Conservation (phyloP, 306 rosid species). For the Dicorynia guianensis region DNA sequence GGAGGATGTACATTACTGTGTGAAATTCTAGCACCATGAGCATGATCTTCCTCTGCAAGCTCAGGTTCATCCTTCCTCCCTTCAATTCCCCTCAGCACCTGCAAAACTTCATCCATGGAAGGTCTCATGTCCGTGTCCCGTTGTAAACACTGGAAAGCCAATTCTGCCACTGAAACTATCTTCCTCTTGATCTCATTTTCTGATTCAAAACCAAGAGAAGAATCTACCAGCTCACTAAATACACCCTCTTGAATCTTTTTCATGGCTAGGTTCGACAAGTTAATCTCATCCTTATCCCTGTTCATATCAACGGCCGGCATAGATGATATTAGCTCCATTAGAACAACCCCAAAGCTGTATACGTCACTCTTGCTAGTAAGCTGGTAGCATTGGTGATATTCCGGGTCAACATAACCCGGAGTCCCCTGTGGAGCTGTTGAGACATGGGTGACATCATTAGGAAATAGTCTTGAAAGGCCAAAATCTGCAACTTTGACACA, state of each 20-base stretch:
- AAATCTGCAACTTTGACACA: constrained; percentile 64
- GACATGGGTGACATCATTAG: no score
- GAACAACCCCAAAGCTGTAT: constrained; percentile 58
- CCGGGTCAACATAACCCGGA: no score
- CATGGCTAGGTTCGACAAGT: constrained; percentile 50
- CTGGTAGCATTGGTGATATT: constrained; percentile 59
- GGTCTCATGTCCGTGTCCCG: constrained; percentile 60
- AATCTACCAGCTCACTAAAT: constrained; percentile 50
- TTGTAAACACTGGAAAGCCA: constrained; percentile 60
- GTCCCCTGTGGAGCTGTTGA: no score
- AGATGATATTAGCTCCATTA: constrained; percentile 61
- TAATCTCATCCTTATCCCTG: constrained; percentile 55
- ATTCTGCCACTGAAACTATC: background rate
- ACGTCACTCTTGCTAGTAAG: constrained; percentile 65
- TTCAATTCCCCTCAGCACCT: constrained; percentile 41
- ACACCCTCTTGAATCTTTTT: constrained; percentile 46
- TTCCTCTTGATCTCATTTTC: constrained; percentile 41
- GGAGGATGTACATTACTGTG: background rate
- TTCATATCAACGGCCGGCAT: constrained; percentile 59
- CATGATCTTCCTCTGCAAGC: constrained; percentile 2
- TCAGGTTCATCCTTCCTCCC: constrained; percentile 17
- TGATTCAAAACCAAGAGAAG: constrained; percentile 42
- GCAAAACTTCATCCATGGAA: constrained; percentile 53
- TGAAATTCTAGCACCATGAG: background rate
- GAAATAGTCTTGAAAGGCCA: constrained; percentile 50